Evolutionary conservation across 2,329 filamentous ascomycete species (phyloP), one percentile per base, ranked within the genome.

Genomic region (Coniochaeta sp.): DNA sequence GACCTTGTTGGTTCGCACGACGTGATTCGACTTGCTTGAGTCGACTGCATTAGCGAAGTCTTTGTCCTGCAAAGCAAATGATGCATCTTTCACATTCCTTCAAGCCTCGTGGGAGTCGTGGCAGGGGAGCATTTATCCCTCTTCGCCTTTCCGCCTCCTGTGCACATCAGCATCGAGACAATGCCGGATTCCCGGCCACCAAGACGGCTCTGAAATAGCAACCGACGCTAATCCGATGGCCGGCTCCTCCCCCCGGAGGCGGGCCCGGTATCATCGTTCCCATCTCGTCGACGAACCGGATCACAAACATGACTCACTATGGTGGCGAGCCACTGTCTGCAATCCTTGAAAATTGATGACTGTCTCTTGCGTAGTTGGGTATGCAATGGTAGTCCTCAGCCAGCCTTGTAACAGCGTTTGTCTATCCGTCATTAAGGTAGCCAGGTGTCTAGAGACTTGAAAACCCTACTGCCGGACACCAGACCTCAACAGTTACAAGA

Each of bases 1-100:
- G 28, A 12, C 50, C 59, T 52, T 60, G 34, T 57, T 64, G 62
- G 57, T 62, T 56, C 26, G 55, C 19, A 26, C 24, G 60, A 24
- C 24, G 26, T 52, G 47, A 52, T 52, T 28, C 47, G 43, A 52
- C 26, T 26, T 52, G 47, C 26, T 31, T 52, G 47, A 24, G 47
- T 28, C 47, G 16, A 28, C 47, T 52, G 47, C 47, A 52, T 52
- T 52, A 52, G 47, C 47, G 47, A 52, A 31, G 24, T 52, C 47
- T 31, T 52, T 47, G 43, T 47, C 14, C 47, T 52, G 47, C 47
- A 52, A 47, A 47, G 43, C 43, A 47, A 26, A 47, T 24, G 24
- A 28, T 28, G 22, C 47, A 52, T 28, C 2, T 52, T n/a, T 52
- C 47, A 52, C 47, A 52, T 14, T 52, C 26, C 24, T 52, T 52